Conservation (phyloP, 2,329 filamentous ascomycete species). For the Aspergillus floridensis region DNA sequence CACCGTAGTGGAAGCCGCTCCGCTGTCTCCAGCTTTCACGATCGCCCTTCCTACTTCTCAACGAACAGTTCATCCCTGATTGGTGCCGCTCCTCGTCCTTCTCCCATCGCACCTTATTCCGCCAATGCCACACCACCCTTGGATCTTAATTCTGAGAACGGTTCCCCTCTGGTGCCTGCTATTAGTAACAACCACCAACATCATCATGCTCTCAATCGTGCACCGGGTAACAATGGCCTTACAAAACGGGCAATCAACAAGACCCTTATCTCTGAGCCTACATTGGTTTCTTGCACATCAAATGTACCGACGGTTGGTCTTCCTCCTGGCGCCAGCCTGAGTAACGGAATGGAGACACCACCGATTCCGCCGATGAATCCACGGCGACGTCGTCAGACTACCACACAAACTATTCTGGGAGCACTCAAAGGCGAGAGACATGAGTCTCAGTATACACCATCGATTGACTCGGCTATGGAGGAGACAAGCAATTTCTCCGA, state of each 20-base stretch:
- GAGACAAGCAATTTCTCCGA: slow-evolving; percentile 47
- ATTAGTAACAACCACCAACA: slow-evolving; percentile 17
- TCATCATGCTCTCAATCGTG: slow-evolving; percentile 28
- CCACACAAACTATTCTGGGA: slow-evolving; percentile 41
- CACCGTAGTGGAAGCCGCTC: slow-evolving; percentile 41
- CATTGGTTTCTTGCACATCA: slow-evolving; percentile 52
- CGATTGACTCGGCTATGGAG: slow-evolving; percentile 27
- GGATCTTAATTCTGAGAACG: slow-evolving; percentile 42
- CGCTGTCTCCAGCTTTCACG: slow-evolving; percentile 34
- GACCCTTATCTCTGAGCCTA: slow-evolving; percentile 61
- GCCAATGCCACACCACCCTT: slow-evolving; percentile 56
- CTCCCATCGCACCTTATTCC: slow-evolving; percentile 49
- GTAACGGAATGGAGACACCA: slow-evolving; percentile 52
- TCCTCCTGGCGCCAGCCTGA: slow-evolving; percentile 54
- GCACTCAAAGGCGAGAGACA: slow-evolving; percentile 38
- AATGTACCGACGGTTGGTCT: slow-evolving; percentile 59
- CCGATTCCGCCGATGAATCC: slow-evolving; percentile 61
- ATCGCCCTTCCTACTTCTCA: slow-evolving; percentile 32
- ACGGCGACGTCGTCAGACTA: slow-evolving; percentile 52
- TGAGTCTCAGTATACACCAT: slow-evolving; percentile 27
- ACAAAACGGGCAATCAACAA: slow-evolving; percentile 61
- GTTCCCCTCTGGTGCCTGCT: slow-evolving; percentile 37
- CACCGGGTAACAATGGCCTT: slow-evolving; percentile 28
- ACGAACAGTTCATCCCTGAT: slow-evolving; percentile 34
- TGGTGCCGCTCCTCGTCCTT: slow-evolving; percentile 42